Percentiles rank a stretch among this genome's conserved stretches.
phyloP scores from a whole-genome alignment of 2,329 filamentous ascomycete genomes.

The Dactylella cylindrospora region DNA sequence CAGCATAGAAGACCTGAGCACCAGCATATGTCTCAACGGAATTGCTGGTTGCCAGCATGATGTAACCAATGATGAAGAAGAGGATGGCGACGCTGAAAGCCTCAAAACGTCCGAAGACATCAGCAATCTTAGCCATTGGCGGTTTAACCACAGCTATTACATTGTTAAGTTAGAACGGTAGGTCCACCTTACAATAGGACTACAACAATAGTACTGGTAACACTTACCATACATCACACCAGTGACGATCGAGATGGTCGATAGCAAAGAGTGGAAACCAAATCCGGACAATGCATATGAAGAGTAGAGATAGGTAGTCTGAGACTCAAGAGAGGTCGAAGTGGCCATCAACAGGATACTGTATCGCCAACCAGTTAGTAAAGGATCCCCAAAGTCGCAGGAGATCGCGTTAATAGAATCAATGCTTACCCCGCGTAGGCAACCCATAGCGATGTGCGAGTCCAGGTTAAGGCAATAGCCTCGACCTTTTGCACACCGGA shows the following conservation, averaged over 20 bases:
- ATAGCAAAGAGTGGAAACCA: conserved; percentile 64
- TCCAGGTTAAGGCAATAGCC: conserved; percentile 57
- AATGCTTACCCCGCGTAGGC: conserved; percentile 54
- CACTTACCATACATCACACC: conserved; percentile 63
- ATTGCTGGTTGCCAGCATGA: conserved; percentile 60
- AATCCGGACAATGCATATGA: conserved; percentile 69
- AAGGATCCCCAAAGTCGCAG: not conserved
- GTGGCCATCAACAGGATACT: conserved; percentile 64
- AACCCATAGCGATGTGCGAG: conserved; percentile 54
- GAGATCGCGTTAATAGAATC: conserved; percentile 46
- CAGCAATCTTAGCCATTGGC: conserved; percentile 63
- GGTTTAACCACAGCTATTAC: conserved; percentile 60
- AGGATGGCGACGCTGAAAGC: conserved; percentile 60
- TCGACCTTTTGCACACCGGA: conserved; percentile 57
- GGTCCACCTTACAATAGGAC: not conserved
- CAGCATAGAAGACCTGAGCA: conserved; percentile 64
- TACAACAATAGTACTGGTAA: not conserved
- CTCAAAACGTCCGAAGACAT: conserved; percentile 65
- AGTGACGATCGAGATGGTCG: conserved; percentile 66
- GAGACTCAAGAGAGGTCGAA: conserved; percentile 66
- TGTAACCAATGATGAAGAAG: conserved; percentile 61
- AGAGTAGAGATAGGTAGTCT: conserved; percentile 63
- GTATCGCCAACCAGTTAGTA: not conserved
- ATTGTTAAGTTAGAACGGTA: conserved; percentile 8
- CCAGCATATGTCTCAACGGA: conserved; percentile 60